These are phyloP conservation scores for Inonotus obliquus DNA, from an alignment of 1,284 basidiomycete genomes.

Conservation along the genomic window DNA sequence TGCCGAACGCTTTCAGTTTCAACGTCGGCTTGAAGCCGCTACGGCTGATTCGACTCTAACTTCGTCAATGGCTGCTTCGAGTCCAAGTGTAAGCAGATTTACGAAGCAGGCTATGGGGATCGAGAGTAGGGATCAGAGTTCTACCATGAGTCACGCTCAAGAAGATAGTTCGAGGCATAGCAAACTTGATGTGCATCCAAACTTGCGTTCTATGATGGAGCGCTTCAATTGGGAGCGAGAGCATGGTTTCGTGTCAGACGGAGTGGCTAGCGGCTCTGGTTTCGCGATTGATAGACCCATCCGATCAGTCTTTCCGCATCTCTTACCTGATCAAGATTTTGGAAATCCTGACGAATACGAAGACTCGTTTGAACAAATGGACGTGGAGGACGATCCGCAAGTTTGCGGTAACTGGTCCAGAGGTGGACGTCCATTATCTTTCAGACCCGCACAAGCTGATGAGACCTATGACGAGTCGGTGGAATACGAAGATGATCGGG, in stretches of 20 bases:
- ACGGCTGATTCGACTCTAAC: slow-evolving; percentile 38
- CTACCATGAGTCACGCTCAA: slow-evolving; percentile 14
- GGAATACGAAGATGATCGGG: slow-evolving; percentile 30
- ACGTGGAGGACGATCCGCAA: slow-evolving; percentile 45
- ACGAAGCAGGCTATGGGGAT: slow-evolving; percentile 34
- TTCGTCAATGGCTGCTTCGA: slow-evolving; percentile 62
- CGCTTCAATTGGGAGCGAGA: slow-evolving; percentile 31
- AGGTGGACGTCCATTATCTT: slow-evolving; percentile 32
- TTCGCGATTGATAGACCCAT: slow-evolving; percentile 15
- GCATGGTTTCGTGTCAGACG: slow-evolving; percentile 18
- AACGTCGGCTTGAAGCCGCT: slow-evolving; percentile 18
- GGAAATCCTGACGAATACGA: slow-evolving; percentile 36
- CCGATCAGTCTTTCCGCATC: background rate
- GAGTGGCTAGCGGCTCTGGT: slow-evolving; percentile 14
- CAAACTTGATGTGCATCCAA: slow-evolving; percentile 31
- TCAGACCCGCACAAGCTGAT: slow-evolving; percentile 31
- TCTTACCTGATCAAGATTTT: slow-evolving; percentile 22
- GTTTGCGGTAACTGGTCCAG: slow-evolving; percentile 45
- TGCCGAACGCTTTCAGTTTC: slow-evolving; percentile 24
- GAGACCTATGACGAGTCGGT: slow-evolving; percentile 27
- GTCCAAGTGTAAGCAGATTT: slow-evolving; percentile 64
- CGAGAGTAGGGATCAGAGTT: slow-evolving; percentile 32
- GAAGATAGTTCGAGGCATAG: background rate
- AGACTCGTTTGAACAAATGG: slow-evolving; percentile 33
- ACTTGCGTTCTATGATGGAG: slow-evolving; percentile 48